Evolutionary conservation across 495 filamentous ascomycete genomes (phyloP).

Genomic region (Xylaria sp.): DNA sequence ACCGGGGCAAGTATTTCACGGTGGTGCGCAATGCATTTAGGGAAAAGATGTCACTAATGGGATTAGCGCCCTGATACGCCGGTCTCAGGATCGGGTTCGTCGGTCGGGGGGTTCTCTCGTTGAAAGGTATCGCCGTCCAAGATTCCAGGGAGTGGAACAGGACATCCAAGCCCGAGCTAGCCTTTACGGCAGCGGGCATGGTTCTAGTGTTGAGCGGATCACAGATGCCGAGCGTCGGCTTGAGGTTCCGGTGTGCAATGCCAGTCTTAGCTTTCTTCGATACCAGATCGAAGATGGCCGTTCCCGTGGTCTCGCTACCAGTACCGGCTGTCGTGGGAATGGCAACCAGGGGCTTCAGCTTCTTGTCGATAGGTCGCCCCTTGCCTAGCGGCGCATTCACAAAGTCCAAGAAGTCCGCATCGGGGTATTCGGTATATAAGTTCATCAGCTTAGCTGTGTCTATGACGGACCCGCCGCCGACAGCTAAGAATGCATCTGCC

Average conservation of each 20-base stretch:
- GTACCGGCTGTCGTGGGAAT: constrained; percentile 96
- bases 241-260: constrained; percentile 91
- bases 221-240: constrained; percentile 94
- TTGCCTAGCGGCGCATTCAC: constrained; percentile 95
- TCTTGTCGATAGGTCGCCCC: constrained; percentile 79
- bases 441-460: constrained; percentile 99
- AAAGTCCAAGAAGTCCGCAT: constrained; percentile 93
- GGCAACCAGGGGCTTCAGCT: constrained; percentile 85
- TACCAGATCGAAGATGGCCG: constrained; percentile 95
- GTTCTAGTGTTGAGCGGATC: constrained; percentile 94
- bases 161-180: constrained; percentile 88
- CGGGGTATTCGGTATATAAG: constrained; percentile 84
- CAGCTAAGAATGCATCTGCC: constrained; percentile 89
- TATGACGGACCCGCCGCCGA: constrained; percentile 89
- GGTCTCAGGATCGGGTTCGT: constrained; percentile 89
- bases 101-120: constrained; percentile 81
- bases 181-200: constrained; percentile 92
- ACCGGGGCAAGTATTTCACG: constrained; percentile 88
- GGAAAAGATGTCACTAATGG: constrained; percentile 95
- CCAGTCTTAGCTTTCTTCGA: constrained; percentile 90
- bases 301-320: constrained; percentile 94
- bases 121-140: constrained; percentile 95
- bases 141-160: constrained; percentile 92
- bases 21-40: constrained; percentile 80
- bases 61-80: constrained; percentile 96